These are phyloP conservation scores for Mycena maculata DNA, from an alignment of 768 basidiomycete genomes.

Conservation along the genomic window DNA sequence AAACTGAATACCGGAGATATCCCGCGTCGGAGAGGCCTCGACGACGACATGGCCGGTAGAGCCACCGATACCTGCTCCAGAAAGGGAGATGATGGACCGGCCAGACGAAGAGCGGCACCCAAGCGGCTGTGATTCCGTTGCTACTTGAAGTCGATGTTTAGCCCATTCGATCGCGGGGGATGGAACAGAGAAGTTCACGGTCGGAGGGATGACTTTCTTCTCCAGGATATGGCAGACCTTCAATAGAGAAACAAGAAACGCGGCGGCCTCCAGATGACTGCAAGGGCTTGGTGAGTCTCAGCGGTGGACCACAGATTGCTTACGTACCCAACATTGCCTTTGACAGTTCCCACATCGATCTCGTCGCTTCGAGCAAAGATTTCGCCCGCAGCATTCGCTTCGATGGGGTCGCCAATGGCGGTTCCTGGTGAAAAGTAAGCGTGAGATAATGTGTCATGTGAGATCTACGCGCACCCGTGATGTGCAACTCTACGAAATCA, in stretches of 20 bases:
- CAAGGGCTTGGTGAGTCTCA: too few relatives aligned
- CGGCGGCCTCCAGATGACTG: conserved; percentile 14
- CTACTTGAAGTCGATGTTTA: not conserved
- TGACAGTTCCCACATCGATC: not conserved
- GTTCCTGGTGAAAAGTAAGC: conserved; percentile 33
- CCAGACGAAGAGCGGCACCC: not conserved
- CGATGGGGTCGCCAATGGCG: conserved; percentile 49
- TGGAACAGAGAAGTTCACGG: conserved; percentile 38
- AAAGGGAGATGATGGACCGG: conserved; percentile 6
- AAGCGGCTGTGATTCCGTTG: not conserved
- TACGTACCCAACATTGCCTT: conserved; percentile 23
- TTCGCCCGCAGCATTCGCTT: not conserved
- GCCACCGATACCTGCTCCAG: not conserved
- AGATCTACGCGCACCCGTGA: conserved; percentile 18
- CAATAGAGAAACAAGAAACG: conserved; percentile 18
- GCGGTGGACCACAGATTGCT: not conserved
- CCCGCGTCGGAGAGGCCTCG: not conserved
- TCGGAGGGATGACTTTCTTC: conserved; percentile 42
- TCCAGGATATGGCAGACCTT: conserved; percentile 47
- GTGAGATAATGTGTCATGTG: not conserved
- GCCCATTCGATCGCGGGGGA: conserved; percentile 29
- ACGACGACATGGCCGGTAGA: conserved; percentile 16
- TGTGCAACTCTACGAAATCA: conserved; percentile 21
- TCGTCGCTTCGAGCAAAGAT: not conserved
- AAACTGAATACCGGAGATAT: too few relatives aligned